Conservation (phyloP, 129 eudicot species). For the Lactuca sativa region DNA sequence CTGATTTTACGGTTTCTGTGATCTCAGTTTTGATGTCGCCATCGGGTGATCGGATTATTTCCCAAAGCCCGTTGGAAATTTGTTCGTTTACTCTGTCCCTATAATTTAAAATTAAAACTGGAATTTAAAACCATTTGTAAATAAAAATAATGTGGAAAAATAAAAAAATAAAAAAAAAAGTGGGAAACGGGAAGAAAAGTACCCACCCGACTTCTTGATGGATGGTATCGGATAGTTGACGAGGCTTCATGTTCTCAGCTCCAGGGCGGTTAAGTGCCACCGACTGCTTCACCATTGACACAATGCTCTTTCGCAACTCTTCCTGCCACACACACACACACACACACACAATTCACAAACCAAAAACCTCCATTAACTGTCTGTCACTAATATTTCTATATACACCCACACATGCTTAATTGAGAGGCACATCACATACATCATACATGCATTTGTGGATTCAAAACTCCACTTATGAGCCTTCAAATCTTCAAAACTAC, state of each 20-base stretch:
- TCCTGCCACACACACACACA: constrained; percentile 40
- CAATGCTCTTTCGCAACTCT: constrained; percentile 63
- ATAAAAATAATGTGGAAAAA: not conserved
- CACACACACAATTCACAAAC: too few relatives aligned
- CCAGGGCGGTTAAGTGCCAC: constrained; percentile 74
- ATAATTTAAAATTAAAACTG: constrained; percentile 10
- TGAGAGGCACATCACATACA: too few relatives aligned
- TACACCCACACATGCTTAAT: too few relatives aligned
- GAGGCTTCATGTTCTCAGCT: constrained; percentile 70
- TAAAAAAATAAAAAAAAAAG: not conserved
- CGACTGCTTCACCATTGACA: constrained; percentile 66
- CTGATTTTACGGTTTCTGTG: constrained; percentile 68
- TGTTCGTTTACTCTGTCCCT: constrained; percentile 72
- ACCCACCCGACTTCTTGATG: constrained; percentile 86
- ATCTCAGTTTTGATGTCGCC: constrained; percentile 73
- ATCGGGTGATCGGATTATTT: constrained; percentile 63
- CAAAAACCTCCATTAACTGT: too few relatives aligned
- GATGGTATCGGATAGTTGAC: constrained; percentile 81
- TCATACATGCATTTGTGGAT: too few relatives aligned
- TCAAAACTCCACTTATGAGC: too few relatives aligned
- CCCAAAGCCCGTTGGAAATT: constrained; percentile 76
- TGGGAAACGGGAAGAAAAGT: not conserved
- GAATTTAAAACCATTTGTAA: not conserved
- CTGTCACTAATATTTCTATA: too few relatives aligned
- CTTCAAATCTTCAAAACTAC: too few relatives aligned